Conservation (phyloP, 2,329 filamentous ascomycete species). For the Sarocladium brachiariae region DNA sequence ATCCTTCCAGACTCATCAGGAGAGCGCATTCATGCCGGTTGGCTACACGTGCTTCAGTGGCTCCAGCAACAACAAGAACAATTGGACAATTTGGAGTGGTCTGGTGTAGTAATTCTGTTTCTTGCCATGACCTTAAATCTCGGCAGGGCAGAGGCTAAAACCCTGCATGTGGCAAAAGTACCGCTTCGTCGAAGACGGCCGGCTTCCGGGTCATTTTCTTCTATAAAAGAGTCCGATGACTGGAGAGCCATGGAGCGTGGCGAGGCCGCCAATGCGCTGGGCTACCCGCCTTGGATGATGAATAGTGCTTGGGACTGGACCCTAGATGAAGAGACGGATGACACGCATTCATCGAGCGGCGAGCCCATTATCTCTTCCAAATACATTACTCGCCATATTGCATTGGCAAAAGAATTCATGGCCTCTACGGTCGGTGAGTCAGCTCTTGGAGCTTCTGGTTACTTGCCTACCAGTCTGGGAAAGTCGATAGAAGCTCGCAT, state of each 20-base stretch:
- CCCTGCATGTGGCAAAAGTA: slow-evolving; percentile 18
- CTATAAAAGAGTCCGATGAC: slow-evolving; percentile 30
- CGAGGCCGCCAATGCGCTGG: slow-evolving; percentile 41
- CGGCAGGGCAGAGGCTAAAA: slow-evolving; percentile 28
- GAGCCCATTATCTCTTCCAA: slow-evolving; percentile 20
- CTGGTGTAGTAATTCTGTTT: slow-evolving; percentile 56
- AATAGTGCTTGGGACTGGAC: slow-evolving; percentile 66
- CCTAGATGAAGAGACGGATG: slow-evolving; percentile 44
- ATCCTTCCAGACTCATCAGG: slow-evolving; percentile 52
- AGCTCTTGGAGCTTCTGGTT: slow-evolving; percentile 48
- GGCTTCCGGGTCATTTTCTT: slow-evolving; percentile 29
- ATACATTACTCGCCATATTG: slow-evolving; percentile 47
- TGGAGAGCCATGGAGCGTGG: slow-evolving; percentile 42
- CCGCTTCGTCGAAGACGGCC: slow-evolving; percentile 25
- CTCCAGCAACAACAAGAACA: slow-evolving; percentile 42
- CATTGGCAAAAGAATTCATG: slow-evolving; percentile 59
- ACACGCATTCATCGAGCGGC: slow-evolving; percentile 20
- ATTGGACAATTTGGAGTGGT: slow-evolving; percentile 58
- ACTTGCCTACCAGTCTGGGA: slow-evolving; percentile 54
- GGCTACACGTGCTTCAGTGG: slow-evolving; percentile 72
- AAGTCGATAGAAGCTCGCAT: slow-evolving; percentile 50
- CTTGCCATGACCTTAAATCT: slow-evolving; percentile 58
- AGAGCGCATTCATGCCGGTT: slow-evolving; percentile 58
- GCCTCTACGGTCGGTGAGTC: slow-evolving; percentile 49
- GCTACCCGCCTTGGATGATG: slow-evolving; percentile 52